Evolutionary conservation across 345 rosid genomes (phyloP), one percentile per base, ranked within the genome.

Genomic region (Salix exigua): DNA sequence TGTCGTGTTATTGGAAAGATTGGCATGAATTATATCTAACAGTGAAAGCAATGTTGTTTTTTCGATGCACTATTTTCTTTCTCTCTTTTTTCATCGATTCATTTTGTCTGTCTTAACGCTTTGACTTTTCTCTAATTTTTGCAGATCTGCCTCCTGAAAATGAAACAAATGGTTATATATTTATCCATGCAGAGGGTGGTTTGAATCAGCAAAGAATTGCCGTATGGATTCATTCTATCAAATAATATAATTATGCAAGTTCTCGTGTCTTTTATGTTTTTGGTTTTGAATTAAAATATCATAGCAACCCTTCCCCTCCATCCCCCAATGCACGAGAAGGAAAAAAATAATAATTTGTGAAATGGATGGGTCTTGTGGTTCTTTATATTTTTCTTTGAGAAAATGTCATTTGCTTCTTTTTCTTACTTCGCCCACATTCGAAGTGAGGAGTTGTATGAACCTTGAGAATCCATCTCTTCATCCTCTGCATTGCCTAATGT

Each of bases 131-230:
- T 74, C 63, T 21, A 23, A 33, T 71, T 68, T 71, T 65, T 83
- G 82, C 97, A 96, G 98, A 89, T 89, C 84, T 96, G 85, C 96
- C 91, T 83, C 87, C 87, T 2, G 93, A 92, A 87, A 96, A 96
- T 86, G 97, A 92, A 87, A 96, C 97, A 80, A 92, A 77, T 81
- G 99, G 98, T 26, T 96, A 94, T 80, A 88, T 96, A 75, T 96
- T 96, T 81, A 92, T 96, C 78, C 97, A 96, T 83, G 99, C 99
- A 10, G 99, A 96, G 86, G 99, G 99, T 64, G 98, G 99, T 78
- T 82, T 96, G 83, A 96, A 96, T 92, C 99, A 96, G 83, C 99
- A 96, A 84, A 86, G 99, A 64, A 96, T 96, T 71, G 98, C 98
- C 73, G 99, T 96, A 92, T 80, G 91, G 68, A 79, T 85, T 83